Evolutionary conservation across 345 rosid species (phyloP), one percentile per base, ranked within the genome.

Genomic region (Isatis tinctoria): DNA sequence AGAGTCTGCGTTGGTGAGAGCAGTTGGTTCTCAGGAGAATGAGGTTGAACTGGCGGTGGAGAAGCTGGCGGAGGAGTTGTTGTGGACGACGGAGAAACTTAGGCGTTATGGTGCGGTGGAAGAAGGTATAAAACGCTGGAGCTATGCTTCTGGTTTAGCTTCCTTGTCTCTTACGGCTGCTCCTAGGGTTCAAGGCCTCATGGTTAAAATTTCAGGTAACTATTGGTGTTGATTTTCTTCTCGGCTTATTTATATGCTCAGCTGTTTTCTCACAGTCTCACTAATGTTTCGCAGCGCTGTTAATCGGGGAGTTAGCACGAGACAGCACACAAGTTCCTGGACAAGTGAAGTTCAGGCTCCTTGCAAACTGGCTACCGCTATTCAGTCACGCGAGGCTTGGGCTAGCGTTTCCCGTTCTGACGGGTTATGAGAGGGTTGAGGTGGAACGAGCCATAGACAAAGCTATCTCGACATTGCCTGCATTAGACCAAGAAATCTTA

Each of bases 31-130:
- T 1, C 75, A 24, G 4, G 85, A 79, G 18, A 80, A 80, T 9
- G 70, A 73, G 36, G 80, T 75, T 30, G 86, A 83, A 32, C 49
- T 90, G 39, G 73, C 74, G 39, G 78, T 85, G 1, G 96, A 92
- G 85, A 92, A 92, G 80, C 73, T 90, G 70, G 97, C 92, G 1
- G 89, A 84, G 57, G 96, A 88, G 79, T 68, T 87, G 62, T 65
- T 88, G 3, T 88, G 96, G 91, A 60, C 88, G 43, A 78, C 92
- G 0, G 70, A 77, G 70, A 92, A 85, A 59, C 82, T 90, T 18
- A 81, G 83, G 72, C 80, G 58, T 53, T 87, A 84, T 16, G 91
- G 84, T 22, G 87, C 75, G 14, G 76, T 83, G 45, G 85, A 84
- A 0, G 90, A 92, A 74, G 92, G 92, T 8, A 53, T 90, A 74